Evolutionary conservation across 2,329 filamentous ascomycete species (phyloP), one percentile per base, ranked within the genome.

Genomic region (Bretziella fagacearum): DNA sequence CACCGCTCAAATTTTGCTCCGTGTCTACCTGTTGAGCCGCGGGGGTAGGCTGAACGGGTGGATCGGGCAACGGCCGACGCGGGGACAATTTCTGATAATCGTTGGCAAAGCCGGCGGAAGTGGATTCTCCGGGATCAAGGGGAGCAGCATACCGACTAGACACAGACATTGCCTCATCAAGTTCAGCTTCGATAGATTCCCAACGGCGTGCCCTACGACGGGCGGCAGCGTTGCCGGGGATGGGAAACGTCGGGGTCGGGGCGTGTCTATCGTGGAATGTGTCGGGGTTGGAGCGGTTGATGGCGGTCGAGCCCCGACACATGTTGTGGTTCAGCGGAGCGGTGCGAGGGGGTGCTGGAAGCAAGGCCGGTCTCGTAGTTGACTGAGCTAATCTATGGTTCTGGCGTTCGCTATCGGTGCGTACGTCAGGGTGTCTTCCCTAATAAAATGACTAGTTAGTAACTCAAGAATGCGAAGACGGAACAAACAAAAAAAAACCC

Each of bases 151-250:
- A 33, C 30, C n/a, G 30, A 33, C 13, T 33, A n/a, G 30, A 17
- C 30, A 17, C 18, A 33, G 30, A 17, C 13, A 33, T 10, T n/a
- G 13, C 18, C 13, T 33, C 30, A 10, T 30, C 20, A 11, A 43
- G 40, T 17, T 43, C 40, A 10, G 40, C 40, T 20, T 43, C 40
- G 18, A 43, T 43, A 17, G 37, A 10, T n/a, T 41, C 17, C 37
- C 37, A 41, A 18, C 18, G 13, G n/a, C 18, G 30, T 33, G 26
- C 11, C 35, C 17, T 7, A 22, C 4, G 17, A 10, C 23, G 15
- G 35, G 13, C 6, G 35, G 18, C 35, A 10, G 35, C 2, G 2
- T 11, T 4, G 5, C 33, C 8, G 17, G 27, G 27, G 27, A 11
- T 30, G 10, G 27, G 27, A 11, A 8, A 30, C n/a, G n/a, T n/a